These are phyloP conservation scores for Pleurotus eryngii DNA, from an alignment of 768 basidiomycete genomes.

Conservation along the genomic window DNA sequence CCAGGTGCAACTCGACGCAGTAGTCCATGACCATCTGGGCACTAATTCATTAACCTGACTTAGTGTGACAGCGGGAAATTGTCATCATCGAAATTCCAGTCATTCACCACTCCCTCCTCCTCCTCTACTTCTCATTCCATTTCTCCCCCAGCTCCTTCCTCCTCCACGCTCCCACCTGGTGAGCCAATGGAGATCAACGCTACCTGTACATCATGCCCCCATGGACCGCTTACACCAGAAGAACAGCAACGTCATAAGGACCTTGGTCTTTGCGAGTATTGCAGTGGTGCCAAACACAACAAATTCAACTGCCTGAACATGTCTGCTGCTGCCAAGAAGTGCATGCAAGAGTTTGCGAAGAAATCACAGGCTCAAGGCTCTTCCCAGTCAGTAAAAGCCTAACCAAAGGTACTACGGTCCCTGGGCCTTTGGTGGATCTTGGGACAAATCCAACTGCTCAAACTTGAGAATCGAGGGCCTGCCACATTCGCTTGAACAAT, in stretches of 20 bases:
- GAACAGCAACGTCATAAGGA: conserved; percentile 21
- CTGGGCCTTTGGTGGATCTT: conserved; percentile 23
- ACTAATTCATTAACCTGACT: too few species aligned
- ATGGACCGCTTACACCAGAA: conserved; percentile 23
- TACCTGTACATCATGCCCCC: conserved; percentile 10
- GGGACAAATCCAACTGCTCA: conserved; percentile 19
- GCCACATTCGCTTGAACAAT: not conserved
- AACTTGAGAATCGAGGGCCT: conserved; percentile 10
- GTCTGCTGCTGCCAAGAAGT: conserved; percentile 23
- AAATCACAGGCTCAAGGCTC: conserved; percentile 11
- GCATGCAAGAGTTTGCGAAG: conserved; percentile 1
- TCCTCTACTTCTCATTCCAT: not conserved
- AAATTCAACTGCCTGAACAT: conserved; percentile 20
- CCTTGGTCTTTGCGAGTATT: conserved; percentile 32
- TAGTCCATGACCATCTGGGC: too few species aligned
- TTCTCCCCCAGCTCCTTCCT: not conserved
- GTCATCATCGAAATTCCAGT: not conserved
- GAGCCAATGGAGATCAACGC: conserved; percentile 32
- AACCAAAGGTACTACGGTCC: conserved; percentile 22
- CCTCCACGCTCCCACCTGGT: conserved; percentile 11
- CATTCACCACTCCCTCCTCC: not conserved
- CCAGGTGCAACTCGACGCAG: too few species aligned
- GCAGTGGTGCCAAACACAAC: conserved; percentile 18
- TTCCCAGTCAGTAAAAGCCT: conserved; percentile 25
- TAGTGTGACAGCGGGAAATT: not conserved